Conservation (phyloP, 2,329 filamentous ascomycete species). For the Sphaerulina musiva region DNA sequence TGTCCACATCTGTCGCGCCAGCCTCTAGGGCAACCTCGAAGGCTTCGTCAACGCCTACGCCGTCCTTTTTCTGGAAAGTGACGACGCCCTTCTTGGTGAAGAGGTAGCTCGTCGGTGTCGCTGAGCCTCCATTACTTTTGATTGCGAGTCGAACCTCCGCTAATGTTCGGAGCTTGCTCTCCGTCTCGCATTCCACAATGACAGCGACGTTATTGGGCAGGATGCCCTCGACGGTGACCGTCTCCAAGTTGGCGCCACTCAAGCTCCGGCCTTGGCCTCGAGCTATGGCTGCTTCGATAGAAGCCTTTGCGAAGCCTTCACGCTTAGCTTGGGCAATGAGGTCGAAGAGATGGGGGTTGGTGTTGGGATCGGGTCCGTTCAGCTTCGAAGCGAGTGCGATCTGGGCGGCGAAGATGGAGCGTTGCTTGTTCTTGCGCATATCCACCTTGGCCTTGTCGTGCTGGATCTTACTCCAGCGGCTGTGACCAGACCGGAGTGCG, state of each 20-base stretch:
- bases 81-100: constrained; percentile 76
- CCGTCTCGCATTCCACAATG: constrained; percentile 79
- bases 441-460: constrained; percentile 91
- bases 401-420: constrained; percentile 61
- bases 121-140: constrained; percentile 63
- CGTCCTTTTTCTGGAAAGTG: constrained; percentile 57
- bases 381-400: constrained; percentile 73
- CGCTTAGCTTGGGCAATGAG: constrained; percentile 74
- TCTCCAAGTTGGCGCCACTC: constrained; percentile 69
- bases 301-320: constrained; percentile 72
- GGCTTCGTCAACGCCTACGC: constrained; percentile 58
- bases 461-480: constrained; percentile 91
- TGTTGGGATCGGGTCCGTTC: constrained; percentile 64
- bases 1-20: constrained; percentile 67
- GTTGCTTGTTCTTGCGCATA: constrained; percentile 65
- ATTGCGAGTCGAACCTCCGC: constrained; percentile 66
- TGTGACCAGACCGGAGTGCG: constrained; percentile 59
- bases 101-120: constrained; percentile 71
- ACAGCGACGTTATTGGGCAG: constrained; percentile 66
- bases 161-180: constrained; percentile 67
- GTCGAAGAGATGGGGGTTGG: constrained; percentile 69
- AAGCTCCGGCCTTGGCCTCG: constrained; percentile 79
- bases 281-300: constrained; percentile 79
- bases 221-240: constrained; percentile 71
- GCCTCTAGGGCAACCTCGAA: constrained; percentile 79